These are phyloP conservation scores for Ceratocystis variospora DNA, from an alignment of 2,329 filamentous ascomycete species.

Conservation along the genomic window DNA sequence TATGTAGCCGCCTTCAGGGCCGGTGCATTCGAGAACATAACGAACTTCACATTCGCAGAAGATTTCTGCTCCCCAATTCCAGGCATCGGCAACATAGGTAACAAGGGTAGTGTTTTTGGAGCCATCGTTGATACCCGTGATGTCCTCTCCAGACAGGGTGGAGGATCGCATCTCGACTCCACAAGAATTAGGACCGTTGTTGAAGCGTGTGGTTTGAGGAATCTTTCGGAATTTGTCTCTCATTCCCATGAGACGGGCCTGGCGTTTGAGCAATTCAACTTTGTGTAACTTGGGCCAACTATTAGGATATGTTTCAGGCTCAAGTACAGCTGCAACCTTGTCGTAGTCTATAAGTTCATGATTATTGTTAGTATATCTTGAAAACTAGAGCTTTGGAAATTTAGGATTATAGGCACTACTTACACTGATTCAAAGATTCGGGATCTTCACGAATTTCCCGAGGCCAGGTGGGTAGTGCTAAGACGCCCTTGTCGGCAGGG, in stretches of 20 bases:
- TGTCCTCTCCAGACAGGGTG: constrained; percentile 46
- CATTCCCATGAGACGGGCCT: constrained; percentile 40
- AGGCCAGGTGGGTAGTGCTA: constrained; percentile 45
- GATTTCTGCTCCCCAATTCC: constrained; percentile 59
- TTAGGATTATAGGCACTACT: constrained; percentile 23
- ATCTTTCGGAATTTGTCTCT: constrained; percentile 41
- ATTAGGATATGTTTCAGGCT: constrained; percentile 44
- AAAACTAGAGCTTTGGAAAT: background rate
- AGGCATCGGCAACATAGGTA: constrained; percentile 55
- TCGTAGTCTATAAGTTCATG: constrained; percentile 38
- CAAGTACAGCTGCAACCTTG: constrained; percentile 40
- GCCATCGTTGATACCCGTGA: constrained; percentile 52
- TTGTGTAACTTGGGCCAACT: constrained; percentile 46
- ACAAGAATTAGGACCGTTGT: constrained; percentile 45
- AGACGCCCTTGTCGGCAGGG: constrained; percentile 40
- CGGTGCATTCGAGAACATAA: constrained; percentile 41
- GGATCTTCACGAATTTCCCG: constrained; percentile 37
- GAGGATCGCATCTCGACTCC: constrained; percentile 51
- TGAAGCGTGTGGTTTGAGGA: constrained; percentile 50
- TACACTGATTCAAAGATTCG: constrained; percentile 36
- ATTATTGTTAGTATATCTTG: background rate
- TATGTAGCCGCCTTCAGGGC: constrained; percentile 40
- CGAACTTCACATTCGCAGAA: constrained; percentile 56
- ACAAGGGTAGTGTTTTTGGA: constrained; percentile 53
- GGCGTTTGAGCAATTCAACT: constrained; percentile 41